Evolutionary conservation across 2,329 filamentous ascomycete genomes (phyloP).

Genomic region (Paecilomyces formosus): DNA sequence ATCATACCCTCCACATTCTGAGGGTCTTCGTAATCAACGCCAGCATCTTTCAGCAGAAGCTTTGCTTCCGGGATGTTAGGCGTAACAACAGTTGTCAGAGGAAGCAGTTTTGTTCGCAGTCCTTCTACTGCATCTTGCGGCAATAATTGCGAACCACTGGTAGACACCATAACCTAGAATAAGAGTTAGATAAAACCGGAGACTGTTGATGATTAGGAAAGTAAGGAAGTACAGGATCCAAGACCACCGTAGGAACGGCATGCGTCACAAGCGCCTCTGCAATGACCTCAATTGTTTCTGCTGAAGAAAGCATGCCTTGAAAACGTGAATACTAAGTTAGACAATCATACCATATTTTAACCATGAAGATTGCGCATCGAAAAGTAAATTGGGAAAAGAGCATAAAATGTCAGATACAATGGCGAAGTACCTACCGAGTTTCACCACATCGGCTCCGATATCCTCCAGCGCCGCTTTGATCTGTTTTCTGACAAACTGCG

Average conservation of each 20-base stretch:
- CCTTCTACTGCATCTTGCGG: conserved; percentile 34
- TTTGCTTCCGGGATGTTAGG: conserved; percentile 44
- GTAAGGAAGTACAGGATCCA: conserved; percentile 63
- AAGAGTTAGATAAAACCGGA: conserved; percentile 1
- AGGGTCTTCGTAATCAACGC: conserved; percentile 37
- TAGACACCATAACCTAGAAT: conserved; percentile 71
- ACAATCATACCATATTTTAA: not conserved
- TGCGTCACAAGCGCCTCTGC: conserved; percentile 56
- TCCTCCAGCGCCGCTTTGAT: conserved; percentile 80
- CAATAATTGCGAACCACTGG: conserved; percentile 40
- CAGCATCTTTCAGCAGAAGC: conserved; percentile 37
- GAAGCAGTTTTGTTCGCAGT: conserved; percentile 33
- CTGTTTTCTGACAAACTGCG: conserved; percentile 73
- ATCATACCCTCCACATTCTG: conserved; percentile 59
- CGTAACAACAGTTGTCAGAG: conserved; percentile 39
- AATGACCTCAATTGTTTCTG: conserved; percentile 61
- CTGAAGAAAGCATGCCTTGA: conserved; percentile 73
- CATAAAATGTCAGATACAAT: not conserved
- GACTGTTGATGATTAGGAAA: not conserved
- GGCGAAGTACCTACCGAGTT: conserved; percentile 59
- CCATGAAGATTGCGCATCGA: not conserved
- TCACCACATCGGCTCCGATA: conserved; percentile 81
- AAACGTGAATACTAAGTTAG: conserved; percentile 3
- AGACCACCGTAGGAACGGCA: conserved; percentile 52
- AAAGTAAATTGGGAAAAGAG: not conserved